Conservation (phyloP, 202 grass and related monocot genomes). For the Panicum hallii region DNA sequence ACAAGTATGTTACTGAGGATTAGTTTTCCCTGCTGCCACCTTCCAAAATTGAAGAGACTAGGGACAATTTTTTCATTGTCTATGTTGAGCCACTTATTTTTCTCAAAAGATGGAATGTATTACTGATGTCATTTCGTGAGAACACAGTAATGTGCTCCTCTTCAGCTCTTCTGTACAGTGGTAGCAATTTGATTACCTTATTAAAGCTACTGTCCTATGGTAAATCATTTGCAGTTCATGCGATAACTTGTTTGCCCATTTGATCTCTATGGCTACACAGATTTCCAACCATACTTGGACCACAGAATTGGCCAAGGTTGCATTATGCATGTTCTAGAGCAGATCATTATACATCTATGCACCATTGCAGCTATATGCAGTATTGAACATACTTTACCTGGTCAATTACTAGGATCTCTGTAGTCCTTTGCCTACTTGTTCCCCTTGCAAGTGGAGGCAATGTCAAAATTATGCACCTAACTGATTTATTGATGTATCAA, state of each 20-base stretch:
- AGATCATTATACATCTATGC: conserved; percentile 36
- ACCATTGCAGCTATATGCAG: background rate
- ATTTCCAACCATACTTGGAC: conserved; percentile 15
- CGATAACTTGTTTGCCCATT: conserved; percentile 6
- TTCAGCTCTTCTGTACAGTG: conserved; percentile 33
- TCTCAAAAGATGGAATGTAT: conserved; percentile 47
- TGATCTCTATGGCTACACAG: conserved; percentile 1
- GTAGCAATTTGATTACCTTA: conserved; percentile 36
- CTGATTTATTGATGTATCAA: conserved; percentile 22
- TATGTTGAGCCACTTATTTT: conserved; percentile 51
- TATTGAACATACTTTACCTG: conserved; percentile 16
- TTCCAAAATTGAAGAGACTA: conserved; percentile 51
- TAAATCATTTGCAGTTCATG: conserved; percentile 4
- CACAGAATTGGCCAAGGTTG: conserved; percentile 23
- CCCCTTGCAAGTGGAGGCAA: conserved; percentile 9
- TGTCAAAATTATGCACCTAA: conserved; percentile 19
- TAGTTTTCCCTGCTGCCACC: conserved; percentile 48
- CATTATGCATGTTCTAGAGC: conserved; percentile 22
- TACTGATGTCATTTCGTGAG: conserved; percentile 17
- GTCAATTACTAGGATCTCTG: conserved; percentile 13
- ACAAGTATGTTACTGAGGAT: conserved; percentile 89
- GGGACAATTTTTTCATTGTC: conserved; percentile 47
- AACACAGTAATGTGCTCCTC: conserved; percentile 27
- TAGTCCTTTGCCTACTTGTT: conserved; percentile 27
- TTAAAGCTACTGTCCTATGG: background rate